Evolutionary conservation across 805 yeast species (phyloP).

Genomic region (Kluyveromyces nonfermentans): DNA sequence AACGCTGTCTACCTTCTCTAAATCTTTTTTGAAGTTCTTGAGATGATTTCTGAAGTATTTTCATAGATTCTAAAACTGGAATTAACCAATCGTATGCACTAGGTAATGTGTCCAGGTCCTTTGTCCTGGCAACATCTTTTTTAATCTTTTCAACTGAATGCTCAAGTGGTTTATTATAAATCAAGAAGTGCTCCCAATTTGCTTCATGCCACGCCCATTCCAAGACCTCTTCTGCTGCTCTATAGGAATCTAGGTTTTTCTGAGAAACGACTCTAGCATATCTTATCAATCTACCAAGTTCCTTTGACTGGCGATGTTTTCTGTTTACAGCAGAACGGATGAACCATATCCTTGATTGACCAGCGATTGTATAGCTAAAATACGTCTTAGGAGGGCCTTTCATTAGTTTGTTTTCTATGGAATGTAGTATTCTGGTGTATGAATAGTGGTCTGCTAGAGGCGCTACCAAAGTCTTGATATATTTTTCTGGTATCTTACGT

Average conservation of each 20-base stretch:
- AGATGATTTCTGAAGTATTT: slow-evolving; percentile 5
- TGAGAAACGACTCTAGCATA: slow-evolving; percentile 16
- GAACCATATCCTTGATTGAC: slow-evolving; percentile 23
- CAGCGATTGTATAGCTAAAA: slow-evolving; percentile 18
- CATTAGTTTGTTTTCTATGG: slow-evolving; percentile 13
- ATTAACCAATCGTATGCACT: slow-evolving; percentile 20
- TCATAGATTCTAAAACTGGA: slow-evolving; percentile 15
- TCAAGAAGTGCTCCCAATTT: slow-evolving; percentile 22
- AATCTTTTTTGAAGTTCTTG: slow-evolving; percentile 8
- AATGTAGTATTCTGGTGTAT: slow-evolving; percentile 10
- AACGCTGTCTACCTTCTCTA: slow-evolving; percentile 10
- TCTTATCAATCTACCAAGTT: slow-evolving; percentile 14
- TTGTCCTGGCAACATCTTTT: not conserved
- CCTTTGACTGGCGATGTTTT: slow-evolving; percentile 19
- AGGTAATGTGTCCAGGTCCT: not conserved
- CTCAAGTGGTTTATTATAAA: not conserved
- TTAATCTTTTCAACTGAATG: not conserved
- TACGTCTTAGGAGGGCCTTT: slow-evolving; percentile 21
- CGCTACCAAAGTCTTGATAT: slow-evolving; percentile 12
- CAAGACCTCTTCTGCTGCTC: slow-evolving; percentile 9
- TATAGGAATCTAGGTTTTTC: slow-evolving; percentile 12
- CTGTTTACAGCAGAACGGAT: slow-evolving; percentile 24
- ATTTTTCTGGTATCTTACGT: slow-evolving; percentile 8
- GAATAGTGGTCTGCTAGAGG: slow-evolving; percentile 24
- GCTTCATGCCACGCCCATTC: slow-evolving; percentile 26